Evolutionary conservation across 2,329 filamentous ascomycete species (phyloP).

Genomic region (Venturia effusa): DNA sequence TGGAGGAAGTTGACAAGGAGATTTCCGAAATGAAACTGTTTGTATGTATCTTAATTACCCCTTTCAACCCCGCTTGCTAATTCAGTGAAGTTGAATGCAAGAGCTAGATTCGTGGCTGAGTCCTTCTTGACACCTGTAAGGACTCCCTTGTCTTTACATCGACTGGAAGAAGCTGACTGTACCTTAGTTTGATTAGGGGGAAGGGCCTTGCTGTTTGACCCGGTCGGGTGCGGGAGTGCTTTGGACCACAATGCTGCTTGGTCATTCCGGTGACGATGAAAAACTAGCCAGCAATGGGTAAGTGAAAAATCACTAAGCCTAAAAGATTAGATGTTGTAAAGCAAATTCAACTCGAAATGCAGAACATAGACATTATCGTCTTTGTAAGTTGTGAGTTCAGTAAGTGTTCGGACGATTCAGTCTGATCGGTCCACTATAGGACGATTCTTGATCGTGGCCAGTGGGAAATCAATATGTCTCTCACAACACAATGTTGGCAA

Average conservation of each 20-base stretch:
- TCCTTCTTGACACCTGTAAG: constrained; percentile 77
- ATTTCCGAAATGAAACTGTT: constrained; percentile 99
- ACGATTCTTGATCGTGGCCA: neutral
- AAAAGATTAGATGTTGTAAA: neutral
- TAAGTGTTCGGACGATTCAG: neutral
- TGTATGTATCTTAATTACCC: constrained; percentile 44
- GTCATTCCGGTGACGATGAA: neutral
- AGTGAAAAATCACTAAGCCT: neutral
- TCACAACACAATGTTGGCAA: neutral
- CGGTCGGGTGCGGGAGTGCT: neutral
- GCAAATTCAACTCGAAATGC: neutral
- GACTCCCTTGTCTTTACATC: no score
- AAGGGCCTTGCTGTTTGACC: neutral
- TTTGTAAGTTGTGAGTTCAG: neutral
- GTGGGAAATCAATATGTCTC: neutral
- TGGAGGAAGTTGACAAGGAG: constrained; percentile 99
- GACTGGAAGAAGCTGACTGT: neutral
- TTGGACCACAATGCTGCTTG: neutral
- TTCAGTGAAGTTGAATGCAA: constrained; percentile 67
- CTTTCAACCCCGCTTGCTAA: constrained; percentile 21
- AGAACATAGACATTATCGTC: neutral
- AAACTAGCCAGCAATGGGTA: neutral
- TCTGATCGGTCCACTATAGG: neutral
- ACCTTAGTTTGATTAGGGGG: neutral
- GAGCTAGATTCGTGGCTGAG: constrained; percentile 94